phyloP scores from a whole-genome alignment of 352 stramenopile species.

The Phytophthora hibernalis region DNA sequence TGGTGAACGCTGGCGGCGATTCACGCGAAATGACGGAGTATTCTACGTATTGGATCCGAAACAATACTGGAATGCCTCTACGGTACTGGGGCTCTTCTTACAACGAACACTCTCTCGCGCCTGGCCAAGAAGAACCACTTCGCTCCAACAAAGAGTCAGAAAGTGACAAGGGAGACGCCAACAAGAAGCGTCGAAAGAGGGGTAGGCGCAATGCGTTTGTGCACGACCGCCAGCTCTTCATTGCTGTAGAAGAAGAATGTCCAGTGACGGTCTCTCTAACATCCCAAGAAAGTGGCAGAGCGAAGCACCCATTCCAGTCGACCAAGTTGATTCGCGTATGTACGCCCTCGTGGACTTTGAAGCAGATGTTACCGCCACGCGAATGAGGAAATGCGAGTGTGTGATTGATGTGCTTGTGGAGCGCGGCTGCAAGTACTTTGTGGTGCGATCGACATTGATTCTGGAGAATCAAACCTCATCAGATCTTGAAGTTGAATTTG shows the following conservation, averaged over 20 bases:
- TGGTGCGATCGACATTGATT: conserved; percentile 81
- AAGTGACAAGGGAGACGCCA: neutral
- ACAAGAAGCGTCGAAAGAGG: conserved; percentile 21
- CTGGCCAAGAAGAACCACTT: conserved; percentile 72
- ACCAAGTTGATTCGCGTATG: conserved; percentile 86
- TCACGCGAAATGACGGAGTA: conserved; percentile 81
- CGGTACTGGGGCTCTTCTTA: conserved; percentile 76
- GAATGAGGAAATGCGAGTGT: conserved; percentile 83
- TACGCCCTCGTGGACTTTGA: conserved; percentile 80
- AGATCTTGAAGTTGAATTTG: conserved; percentile 87
- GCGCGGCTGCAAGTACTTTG: conserved; percentile 88
- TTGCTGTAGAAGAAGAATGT: conserved; percentile 69
- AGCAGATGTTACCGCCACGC: conserved; percentile 46
- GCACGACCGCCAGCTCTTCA: conserved; percentile 65
- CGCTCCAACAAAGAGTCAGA: conserved; percentile 45
- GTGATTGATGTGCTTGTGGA: conserved; percentile 88
- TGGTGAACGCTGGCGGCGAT: conserved; percentile 70
- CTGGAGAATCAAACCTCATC: conserved; percentile 87
- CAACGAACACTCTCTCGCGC: conserved; percentile 54
- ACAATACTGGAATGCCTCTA: conserved; percentile 83
- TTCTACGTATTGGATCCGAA: conserved; percentile 89
- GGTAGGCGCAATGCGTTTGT: conserved; percentile 26
- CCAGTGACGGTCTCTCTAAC: conserved; percentile 40
- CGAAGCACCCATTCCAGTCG: conserved; percentile 79
- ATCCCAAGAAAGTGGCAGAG: conserved; percentile 67